These are phyloP conservation scores for Arthrobotrys musiformis DNA, from an alignment of 2,329 filamentous ascomycete species.

Conservation along the genomic window DNA sequence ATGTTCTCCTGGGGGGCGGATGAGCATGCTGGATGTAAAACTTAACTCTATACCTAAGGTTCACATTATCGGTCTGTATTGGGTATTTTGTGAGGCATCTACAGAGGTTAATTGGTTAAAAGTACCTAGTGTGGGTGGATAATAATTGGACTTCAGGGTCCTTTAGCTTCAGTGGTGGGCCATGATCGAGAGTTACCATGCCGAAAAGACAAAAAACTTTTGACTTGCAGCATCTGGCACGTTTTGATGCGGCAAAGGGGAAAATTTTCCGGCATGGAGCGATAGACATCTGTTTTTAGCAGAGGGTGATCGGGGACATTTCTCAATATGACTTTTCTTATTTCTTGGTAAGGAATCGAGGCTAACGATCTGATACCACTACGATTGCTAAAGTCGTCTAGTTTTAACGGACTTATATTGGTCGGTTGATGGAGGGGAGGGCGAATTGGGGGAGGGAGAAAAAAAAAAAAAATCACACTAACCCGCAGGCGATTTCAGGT, in stretches of 20 bases:
- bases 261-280: conserved; percentile 42
- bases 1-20: background rate
- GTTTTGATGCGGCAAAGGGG: conserved; percentile 53
- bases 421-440: conserved; percentile 32
- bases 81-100: conserved; percentile 47
- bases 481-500: conserved; percentile 1
- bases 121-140: conserved; percentile 32
- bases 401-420: conserved; percentile 16
- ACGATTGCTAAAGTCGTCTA: background rate
- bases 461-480: no score
- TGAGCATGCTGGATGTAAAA: no score
- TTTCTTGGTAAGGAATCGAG: background rate
- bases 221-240: conserved; percentile 31
- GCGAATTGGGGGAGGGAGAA: no score
- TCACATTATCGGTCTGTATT: conserved; percentile 3
- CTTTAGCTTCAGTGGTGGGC: conserved; percentile 34
- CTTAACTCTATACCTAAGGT: conserved; percentile 3
- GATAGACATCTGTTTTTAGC: conserved; percentile 19
- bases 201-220: conserved; percentile 5
- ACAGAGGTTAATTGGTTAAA: conserved; percentile 27
- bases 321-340: background rate
- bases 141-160: conserved; percentile 8
- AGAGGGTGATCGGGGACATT: conserved; percentile 15
- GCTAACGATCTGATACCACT: conserved; percentile 2
- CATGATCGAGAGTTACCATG: background rate